Base-by-base conservation (phyloP, 768 basidiomycete species). In the Agrocybe chaxingu region DNA sequence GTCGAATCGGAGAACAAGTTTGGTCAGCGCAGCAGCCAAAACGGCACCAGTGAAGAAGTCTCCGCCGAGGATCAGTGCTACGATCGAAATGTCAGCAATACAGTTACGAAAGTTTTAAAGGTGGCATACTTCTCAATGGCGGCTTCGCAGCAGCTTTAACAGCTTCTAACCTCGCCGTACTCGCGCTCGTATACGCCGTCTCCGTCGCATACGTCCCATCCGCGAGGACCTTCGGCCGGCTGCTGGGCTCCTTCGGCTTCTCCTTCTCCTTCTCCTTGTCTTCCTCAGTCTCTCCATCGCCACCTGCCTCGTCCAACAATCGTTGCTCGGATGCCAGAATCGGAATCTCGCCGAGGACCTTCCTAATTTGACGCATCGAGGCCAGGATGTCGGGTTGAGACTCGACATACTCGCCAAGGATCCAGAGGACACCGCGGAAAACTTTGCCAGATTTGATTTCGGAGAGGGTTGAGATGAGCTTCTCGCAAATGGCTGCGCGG, bases 181-280 rank as follows among this genome's bases (percentile, higher is more conserved):
- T 73, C n/a, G 77, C 67, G 45, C 78, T 80, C 19, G 80, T 83
- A 70, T 85, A 98, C 9, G 91, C 92, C 1, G 92, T 92, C 72
- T 98, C 97, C 4, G 96, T 98, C 0, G 95, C 97, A 64, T 99
- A 98, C 2, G 96, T 98, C 7, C 97, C 97, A 61, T 99, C 97
- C 13, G 93, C 93, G 51, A 97, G 72, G 8, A 98, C 89, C 62
- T 81, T 85, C 6, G 82, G 93, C 63, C 81, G 81, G 8, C 80
- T 75, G 5, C 72, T 69, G 46, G 24, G 24, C 24, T 75, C 67
- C 54, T 62, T 71, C 40, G 63, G 66, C 63, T 74, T 78, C 37
- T 66, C 63, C 47, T 76, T 77, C 47, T 77, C 76, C 54, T 80
- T 78, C 29, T 82, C 69, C 34, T 70, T 67, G 18, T 78, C 85